A percentile compares a stretch with the other conserved stretches of the same genome.
Evolutionary conservation across 176 grass and related monocot species (phyloP).

Genomic region (Thalia dealbata): DNA sequence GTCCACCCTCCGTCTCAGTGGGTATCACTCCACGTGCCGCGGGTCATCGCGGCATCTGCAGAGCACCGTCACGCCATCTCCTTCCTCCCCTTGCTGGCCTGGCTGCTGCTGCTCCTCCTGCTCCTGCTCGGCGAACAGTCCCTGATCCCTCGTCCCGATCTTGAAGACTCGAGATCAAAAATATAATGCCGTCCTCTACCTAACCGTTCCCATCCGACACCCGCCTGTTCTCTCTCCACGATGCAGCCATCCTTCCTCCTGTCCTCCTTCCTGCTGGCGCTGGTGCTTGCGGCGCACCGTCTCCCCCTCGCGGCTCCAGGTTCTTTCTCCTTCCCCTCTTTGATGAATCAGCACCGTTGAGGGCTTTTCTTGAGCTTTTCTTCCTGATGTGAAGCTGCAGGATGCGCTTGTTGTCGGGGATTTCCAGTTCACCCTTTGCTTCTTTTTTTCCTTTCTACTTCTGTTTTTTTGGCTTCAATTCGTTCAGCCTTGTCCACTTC

Average conservation of each 20-base stretch:
- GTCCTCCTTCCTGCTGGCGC: conserved; percentile 3
- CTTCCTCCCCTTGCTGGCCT: neutral
- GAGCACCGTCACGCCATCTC: too few species aligned
- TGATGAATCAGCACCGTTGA: neutral
- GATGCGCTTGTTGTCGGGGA: neutral
- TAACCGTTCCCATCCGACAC: neutral
- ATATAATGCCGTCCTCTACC: too few species aligned
- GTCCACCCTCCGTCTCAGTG: neutral
- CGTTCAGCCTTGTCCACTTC: neutral
- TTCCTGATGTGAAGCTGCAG: neutral
- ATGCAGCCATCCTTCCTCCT: conserved; percentile 5
- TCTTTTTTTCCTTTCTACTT: neutral
- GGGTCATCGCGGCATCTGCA: too few species aligned
- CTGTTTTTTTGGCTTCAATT: neutral
- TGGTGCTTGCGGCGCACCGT: neutral
- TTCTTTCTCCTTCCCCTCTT: neutral
- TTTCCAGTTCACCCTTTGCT: neutral
- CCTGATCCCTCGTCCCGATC: too few species aligned
- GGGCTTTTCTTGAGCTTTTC: neutral
- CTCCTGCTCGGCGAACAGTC: neutral
- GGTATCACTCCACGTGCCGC: neutral
- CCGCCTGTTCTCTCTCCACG: neutral
- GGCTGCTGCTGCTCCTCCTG: too few species aligned
- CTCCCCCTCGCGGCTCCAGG: neutral
- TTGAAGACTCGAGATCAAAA: too few species aligned